A percentile compares a stretch with the other conserved stretches of the same genome.
Evolutionary conservation across 768 basidiomycete genomes (phyloP).

Genomic region (Auricularia auricula-judae): DNA sequence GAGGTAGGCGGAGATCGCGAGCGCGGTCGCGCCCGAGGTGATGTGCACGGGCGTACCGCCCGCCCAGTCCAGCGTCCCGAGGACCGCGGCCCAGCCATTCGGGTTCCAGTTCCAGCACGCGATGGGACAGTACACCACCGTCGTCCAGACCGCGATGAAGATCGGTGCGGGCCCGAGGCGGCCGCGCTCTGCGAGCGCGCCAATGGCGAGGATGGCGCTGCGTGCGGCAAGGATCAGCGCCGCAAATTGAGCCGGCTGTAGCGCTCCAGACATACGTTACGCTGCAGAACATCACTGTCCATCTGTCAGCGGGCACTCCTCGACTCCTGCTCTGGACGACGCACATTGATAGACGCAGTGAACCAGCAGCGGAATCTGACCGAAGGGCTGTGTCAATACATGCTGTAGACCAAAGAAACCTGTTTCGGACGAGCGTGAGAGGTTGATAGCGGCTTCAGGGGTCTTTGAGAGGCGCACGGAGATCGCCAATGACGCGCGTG

Average conservation of each 20-base stretch:
- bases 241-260: background rate
- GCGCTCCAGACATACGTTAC: background rate
- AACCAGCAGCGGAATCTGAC: conserved; percentile 65
- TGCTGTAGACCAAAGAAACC: conserved; percentile 63
- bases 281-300: background rate
- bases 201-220: background rate
- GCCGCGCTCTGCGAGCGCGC: conserved; percentile 72
- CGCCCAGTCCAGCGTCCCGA: conserved; percentile 83
- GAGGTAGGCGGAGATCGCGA: conserved; percentile 81
- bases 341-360: conserved; percentile 70
- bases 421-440: background rate
- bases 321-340: background rate
- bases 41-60: conserved; percentile 79
- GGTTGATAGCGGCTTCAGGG: background rate
- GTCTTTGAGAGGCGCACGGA: conserved; percentile 21
- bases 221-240: conserved; percentile 12
- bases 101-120: conserved; percentile 77
- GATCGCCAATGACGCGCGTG: conserved; percentile 69
- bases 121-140: conserved; percentile 78
- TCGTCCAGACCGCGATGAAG: conserved; percentile 76
- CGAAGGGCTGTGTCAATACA: conserved; percentile 57
- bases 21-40: conserved; percentile 70
- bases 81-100: conserved; percentile 77
- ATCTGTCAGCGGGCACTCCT: background rate
- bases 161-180: conserved; percentile 73